phyloP scores from a whole-genome alignment of 2,329 filamentous ascomycete genomes.

The Fonsecaea nubica region DNA sequence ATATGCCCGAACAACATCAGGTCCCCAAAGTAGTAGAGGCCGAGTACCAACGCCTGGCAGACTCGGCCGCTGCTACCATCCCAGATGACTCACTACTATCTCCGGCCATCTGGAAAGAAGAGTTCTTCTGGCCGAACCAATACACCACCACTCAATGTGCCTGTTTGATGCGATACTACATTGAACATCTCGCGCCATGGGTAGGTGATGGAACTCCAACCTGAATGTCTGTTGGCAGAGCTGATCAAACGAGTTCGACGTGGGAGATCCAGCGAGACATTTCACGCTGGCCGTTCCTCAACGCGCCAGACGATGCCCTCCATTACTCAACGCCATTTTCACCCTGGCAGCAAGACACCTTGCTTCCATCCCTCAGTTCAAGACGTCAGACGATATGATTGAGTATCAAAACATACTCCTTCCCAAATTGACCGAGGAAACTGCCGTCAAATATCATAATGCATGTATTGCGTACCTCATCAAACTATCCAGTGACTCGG shows the following conservation, averaged over 20 bases:
- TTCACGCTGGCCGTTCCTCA: constrained; percentile 39
- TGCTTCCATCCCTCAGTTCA: constrained; percentile 28
- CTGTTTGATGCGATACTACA: constrained; percentile 41
- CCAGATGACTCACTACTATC: constrained; percentile 36
- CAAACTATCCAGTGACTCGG: constrained; percentile 44
- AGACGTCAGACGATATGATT: constrained; percentile 28
- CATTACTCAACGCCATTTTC: constrained; percentile 40
- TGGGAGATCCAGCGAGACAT: constrained; percentile 37
- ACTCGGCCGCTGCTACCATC: constrained; percentile 36
- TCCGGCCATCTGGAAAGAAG: constrained; percentile 37
- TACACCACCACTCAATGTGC: constrained; percentile 40
- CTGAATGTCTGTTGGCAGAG: background rate
- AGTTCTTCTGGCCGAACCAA: constrained; percentile 40
- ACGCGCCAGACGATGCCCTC: constrained; percentile 37
- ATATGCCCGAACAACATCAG: constrained; percentile 33
- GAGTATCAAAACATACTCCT: constrained; percentile 35
- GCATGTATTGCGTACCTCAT: constrained; percentile 43
- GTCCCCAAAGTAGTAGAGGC: constrained; percentile 37
- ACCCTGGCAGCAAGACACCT: constrained; percentile 38
- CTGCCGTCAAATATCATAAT: constrained; percentile 42
- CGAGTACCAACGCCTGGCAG: constrained; percentile 38
- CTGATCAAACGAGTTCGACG: constrained; percentile 37
- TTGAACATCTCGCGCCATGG: constrained; percentile 40
- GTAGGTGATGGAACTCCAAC: constrained; percentile 22
- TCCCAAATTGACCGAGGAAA: constrained; percentile 38